Conservation (phyloP, 306 rosid species). For the cucumber (Cucumis sativus) region Cucumber_9930_V3 NC_026656.2:18576501-18577000, state of each 20-base stretch:
- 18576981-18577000: background rate
- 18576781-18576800: background rate
- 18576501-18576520: too few relatives aligned
- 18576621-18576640: background rate
- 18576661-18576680: background rate
- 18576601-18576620: conserved; percentile 19
- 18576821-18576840: too few relatives aligned
- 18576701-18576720: background rate
- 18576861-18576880: background rate
- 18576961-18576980: background rate
- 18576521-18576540: background rate
- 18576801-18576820: background rate
- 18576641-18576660: background rate
- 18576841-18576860: too few relatives aligned
- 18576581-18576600: conserved; percentile 24
- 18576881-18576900: conserved; percentile 5
- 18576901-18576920: background rate
- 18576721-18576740: background rate
- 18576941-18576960: background rate
- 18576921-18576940: background rate
- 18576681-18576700: background rate
- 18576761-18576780: background rate
- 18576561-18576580: conserved; percentile 84
- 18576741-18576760: background rate
- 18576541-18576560: conserved; percentile 41